Evolutionary conservation across 176 grass and related monocot genomes (phyloP).

Genomic region (maize (Zea mays)): DNA sequence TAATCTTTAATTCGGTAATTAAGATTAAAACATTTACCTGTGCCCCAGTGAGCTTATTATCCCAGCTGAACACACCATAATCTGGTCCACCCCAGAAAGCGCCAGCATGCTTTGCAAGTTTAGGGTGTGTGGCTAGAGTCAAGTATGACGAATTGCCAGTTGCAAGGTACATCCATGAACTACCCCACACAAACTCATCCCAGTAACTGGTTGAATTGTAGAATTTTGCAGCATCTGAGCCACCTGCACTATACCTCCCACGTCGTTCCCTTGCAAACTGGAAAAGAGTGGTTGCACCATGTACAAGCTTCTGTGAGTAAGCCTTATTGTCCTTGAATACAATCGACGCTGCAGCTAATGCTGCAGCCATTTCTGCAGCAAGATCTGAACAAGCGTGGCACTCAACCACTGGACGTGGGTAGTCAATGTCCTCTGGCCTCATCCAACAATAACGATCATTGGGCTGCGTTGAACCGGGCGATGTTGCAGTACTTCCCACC

Average conservation of each 20-base stretch:
- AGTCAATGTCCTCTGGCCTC: conserved; percentile 87
- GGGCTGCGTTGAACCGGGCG: conserved; percentile 56
- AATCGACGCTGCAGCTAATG: conserved; percentile 87
- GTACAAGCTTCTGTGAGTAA: conserved; percentile 92
- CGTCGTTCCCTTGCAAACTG: conserved; percentile 74
- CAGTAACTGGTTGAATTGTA: conserved; percentile 94
- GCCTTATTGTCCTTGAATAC: conserved; percentile 92
- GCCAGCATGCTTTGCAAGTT: conserved; percentile 73
- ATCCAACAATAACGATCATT: conserved; percentile 96
- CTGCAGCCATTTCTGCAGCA: conserved; percentile 79
- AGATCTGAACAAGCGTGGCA: conserved; percentile 80
- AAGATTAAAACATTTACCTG: conserved; percentile 52
- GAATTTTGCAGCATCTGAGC: conserved; percentile 66
- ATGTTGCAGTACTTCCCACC: conserved; percentile 60
- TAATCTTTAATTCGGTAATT: background rate
- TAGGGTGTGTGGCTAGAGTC: conserved; percentile 54
- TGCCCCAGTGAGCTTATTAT: conserved; percentile 90
- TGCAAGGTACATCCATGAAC: conserved; percentile 91
- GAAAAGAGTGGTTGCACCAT: conserved; percentile 78
- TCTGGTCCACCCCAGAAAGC: conserved; percentile 69
- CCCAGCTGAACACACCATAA: conserved; percentile 96
- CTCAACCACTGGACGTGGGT: conserved; percentile 64
- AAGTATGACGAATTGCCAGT: conserved; percentile 87
- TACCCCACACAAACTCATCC: conserved; percentile 91
- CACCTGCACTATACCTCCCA: conserved; percentile 46